These are phyloP conservation scores for Smallanthus sonchifolius DNA, from an alignment of 129 eudicot species.

Conservation along the genomic window DNA sequence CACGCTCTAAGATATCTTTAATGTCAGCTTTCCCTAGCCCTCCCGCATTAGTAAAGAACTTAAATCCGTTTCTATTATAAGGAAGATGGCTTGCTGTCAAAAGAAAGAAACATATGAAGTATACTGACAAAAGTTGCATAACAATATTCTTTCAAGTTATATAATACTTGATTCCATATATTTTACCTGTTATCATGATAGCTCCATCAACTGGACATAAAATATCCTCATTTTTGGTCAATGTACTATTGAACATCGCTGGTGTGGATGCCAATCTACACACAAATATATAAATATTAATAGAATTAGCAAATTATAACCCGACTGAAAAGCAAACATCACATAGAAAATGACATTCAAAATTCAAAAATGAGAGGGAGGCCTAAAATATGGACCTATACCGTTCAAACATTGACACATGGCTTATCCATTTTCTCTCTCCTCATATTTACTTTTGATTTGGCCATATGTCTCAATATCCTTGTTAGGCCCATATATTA, in stretches of 20 bases:
- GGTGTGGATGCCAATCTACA: conserved; percentile 92
- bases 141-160: background rate
- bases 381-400: background rate
- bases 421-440: background rate
- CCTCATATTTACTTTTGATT: background rate
- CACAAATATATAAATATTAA: background rate
- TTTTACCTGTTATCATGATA: conserved; percentile 88
- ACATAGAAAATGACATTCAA: background rate
- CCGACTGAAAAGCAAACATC: background rate
- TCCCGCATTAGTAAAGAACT: conserved; percentile 88
- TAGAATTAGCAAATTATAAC: background rate
- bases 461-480: background rate
- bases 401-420: background rate
- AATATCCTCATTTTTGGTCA: conserved; percentile 57
- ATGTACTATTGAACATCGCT: conserved; percentile 91
- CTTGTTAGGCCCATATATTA: background rate
- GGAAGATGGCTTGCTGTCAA: conserved; percentile 97
- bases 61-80: conserved; percentile 90
- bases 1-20: conserved; percentile 85
- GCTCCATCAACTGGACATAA: conserved; percentile 94
- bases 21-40: conserved; percentile 97
- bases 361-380: background rate
- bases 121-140: background rate
- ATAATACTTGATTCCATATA: background rate
- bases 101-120: conserved; percentile 16